Base-by-base conservation (phyloP, 2,329 filamentous ascomycete species). In the Fusarium xylarioides region DNA sequence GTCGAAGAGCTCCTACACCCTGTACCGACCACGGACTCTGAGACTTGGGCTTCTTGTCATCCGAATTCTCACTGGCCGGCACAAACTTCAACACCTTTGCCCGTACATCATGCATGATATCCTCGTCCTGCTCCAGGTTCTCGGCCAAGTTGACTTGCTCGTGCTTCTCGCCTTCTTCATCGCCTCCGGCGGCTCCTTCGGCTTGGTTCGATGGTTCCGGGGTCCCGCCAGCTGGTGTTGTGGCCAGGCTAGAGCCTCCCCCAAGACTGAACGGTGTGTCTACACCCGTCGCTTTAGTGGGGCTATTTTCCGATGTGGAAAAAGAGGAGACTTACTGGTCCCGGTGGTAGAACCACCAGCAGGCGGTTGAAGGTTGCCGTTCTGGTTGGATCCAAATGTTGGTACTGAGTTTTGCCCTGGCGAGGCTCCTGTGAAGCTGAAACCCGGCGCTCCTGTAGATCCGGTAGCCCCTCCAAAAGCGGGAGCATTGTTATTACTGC, bases 71-170 rank as follows among this genome's bases (percentile, higher is more conserved):
- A 11, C 82, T 81, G 12, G 85, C 82, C 19, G 84, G 82, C 44
- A 86, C 82, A 75, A 90, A 89, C 79, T 92, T 91, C 71, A 91
- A 82, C 18, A 90, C 91, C 81, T 93, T 94, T 49, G 91, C 90
- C 30, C 91, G 89, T 19, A 92, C 87, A 78, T 95, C 91, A 79
- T 92, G 88, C 26, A 95, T 80, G 42, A 91, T 85, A 37, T 90
- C 87, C 80, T 96, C 93, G 64, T 93, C 88, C 79, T 93, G 91
- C 80, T 95, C 92, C 21, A 89, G 89, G 62, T 87, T 88, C 72
- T 88, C 86, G 58, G 91, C 91, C 75, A 95, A 86, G 78, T 92
- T 91, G 73, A 93, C 88, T 80, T 93, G 91, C 80, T 91, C 88
- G 68, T 93, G 87, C 78, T 88, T 86, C 78, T 89, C 89, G 68